Conservation (phyloP, 169 alveolate species). For the Plasmodium vinckei region DNA sequence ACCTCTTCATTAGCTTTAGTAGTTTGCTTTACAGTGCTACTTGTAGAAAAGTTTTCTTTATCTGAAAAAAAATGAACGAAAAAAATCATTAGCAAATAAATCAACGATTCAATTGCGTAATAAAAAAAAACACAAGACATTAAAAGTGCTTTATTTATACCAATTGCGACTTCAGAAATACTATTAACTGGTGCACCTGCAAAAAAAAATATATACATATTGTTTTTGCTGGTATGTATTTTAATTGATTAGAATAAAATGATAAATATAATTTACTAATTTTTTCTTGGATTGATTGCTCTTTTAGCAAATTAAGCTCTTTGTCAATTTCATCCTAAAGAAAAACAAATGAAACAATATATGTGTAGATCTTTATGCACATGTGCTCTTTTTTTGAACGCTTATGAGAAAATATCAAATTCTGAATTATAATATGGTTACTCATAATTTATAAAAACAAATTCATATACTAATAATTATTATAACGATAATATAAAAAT, state of each 20-base stretch:
- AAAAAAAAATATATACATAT: conserved; percentile 6
- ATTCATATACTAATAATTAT: background rate
- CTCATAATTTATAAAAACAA: background rate
- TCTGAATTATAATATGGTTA: background rate
- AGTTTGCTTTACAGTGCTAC: background rate
- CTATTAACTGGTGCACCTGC: conserved; percentile 44
- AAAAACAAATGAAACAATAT: background rate
- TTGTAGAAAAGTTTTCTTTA: conserved; percentile 2
- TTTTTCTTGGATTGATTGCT: conserved; percentile 70
- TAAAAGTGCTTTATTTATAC: conserved; percentile 1
- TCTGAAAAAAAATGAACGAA: conserved; percentile 2
- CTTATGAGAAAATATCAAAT: background rate
- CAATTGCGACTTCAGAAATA: conserved; percentile 35
- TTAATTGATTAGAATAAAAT: background rate
- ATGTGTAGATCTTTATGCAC: no score
- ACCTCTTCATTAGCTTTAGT: conserved; percentile 58
- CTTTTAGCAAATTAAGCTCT: conserved; percentile 64
- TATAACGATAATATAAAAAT: background rate
- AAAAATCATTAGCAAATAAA: background rate
- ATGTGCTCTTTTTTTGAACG: background rate
- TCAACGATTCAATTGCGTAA: background rate
- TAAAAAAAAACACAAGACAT: conserved; percentile 3
- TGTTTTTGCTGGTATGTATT: background rate
- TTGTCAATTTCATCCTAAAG: conserved; percentile 69
- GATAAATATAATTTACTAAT: conserved; percentile 27